phyloP scores from a whole-genome alignment of 345 rosid species.

The Jatropha curcas region DNA sequence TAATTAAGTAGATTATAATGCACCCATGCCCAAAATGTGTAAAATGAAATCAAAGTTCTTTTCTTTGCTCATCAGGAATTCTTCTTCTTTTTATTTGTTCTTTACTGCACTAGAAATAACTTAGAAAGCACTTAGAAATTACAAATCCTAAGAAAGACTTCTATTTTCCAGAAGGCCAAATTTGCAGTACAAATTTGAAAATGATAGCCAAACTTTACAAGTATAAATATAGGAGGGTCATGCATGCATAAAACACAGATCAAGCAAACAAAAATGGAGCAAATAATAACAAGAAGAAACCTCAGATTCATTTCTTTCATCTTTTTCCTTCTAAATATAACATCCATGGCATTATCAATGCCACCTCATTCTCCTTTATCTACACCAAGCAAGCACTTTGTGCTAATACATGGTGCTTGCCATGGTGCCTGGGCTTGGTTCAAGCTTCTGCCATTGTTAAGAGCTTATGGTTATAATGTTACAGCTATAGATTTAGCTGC shows the following conservation, averaged over 20 bases:
- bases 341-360: not conserved
- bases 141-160: too few relatives aligned
- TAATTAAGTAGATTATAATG: too few relatives aligned
- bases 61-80: too few relatives aligned
- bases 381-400: constrained; percentile 29
- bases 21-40: too few relatives aligned
- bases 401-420: constrained; percentile 41
- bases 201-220: too few relatives aligned
- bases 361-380: not conserved
- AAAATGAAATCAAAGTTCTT: too few relatives aligned
- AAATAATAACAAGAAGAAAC: not conserved
- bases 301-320: not conserved
- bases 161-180: too few relatives aligned
- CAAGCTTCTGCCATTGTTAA: constrained; percentile 29
- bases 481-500: constrained; percentile 42
- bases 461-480: constrained; percentile 27
- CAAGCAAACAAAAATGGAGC: not conserved
- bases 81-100: too few relatives aligned
- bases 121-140: too few relatives aligned
- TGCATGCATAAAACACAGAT: not conserved
- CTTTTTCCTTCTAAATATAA: constrained; percentile 5
- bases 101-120: too few relatives aligned
- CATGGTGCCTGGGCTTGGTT: constrained; percentile 51
- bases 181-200: too few relatives aligned
- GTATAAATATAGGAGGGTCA: too few relatives aligned